Base-by-base conservation (phyloP, 371 early-diverging fungal genomes). In the Mucor plumbeus region DNA sequence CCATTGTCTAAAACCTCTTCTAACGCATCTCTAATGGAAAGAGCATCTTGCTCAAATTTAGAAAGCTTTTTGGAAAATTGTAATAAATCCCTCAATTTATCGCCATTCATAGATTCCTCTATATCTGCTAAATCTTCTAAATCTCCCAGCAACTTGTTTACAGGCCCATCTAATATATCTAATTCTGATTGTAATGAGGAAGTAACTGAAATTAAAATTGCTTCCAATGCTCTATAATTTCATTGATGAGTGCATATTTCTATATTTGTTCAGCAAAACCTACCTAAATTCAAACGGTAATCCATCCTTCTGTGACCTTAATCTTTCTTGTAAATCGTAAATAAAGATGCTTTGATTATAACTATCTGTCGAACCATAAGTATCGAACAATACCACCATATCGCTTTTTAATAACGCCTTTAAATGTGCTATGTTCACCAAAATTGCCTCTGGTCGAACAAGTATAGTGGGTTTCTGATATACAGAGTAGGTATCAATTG, bases 331-430 rank as follows among this genome's bases (percentile, higher is more conserved):
- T 59, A 95, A 79, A 69, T 95, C 94, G 48, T 90, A 89, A 35
- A 95, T 87, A 64, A 95, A 93, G 26, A 87, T 72, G 33, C 88
- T 88, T 67, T 92, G 91, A 55, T 89, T 86, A 64, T 87, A 88
- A 64, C 86, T 87, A 58, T 89, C 86, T 0, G 86, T 83, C 5
- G 89, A 82, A 54, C 87, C 89, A 67, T 84, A 85, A 7, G 88
- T 84, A 74, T 92, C 91, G 68, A 94, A 92, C 11, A 96, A 75
- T 39, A 94, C 90, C 0, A 94, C 90, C 50, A 83, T 71, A 72
- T 96, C 94, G 31, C 91, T 89, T 63, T 92, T 92, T 54, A 96
- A 86, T 38, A 96, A 69, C 10, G 95, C 96, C 56, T 90, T 85
- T 41, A 93, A 85, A 67, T 93, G 90, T 14, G 88, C 84, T 44